Conservation (phyloP, 805 yeast genomes). For the Grigorovia jiainica region DNA sequence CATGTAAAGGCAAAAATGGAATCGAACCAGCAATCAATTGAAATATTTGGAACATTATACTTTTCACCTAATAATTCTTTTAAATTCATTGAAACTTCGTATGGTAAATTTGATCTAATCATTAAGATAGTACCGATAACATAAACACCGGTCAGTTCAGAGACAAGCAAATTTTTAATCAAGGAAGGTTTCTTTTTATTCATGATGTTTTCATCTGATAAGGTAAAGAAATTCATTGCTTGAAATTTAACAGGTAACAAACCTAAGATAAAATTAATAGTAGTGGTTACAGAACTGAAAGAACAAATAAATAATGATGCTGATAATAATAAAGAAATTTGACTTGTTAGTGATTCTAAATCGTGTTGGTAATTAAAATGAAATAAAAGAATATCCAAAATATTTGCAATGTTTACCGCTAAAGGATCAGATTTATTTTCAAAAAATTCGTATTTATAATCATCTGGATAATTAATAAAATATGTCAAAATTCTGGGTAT, state of each 20-base stretch:
- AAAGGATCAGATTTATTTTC: constrained; percentile 28
- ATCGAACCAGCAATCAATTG: constrained; percentile 35
- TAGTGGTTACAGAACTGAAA: constrained; percentile 52
- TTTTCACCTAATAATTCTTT: constrained; percentile 26
- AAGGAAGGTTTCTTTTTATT: constrained; percentile 26
- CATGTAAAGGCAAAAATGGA: constrained; percentile 29
- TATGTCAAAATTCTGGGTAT: constrained; percentile 20
- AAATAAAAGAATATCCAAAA: constrained; percentile 26
- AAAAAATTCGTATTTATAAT: constrained; percentile 13
- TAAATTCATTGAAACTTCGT: constrained; percentile 25
- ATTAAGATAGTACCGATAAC: constrained; percentile 33
- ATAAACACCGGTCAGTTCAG: constrained; percentile 33
- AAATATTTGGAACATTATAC: constrained; percentile 20
- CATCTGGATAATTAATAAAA: constrained; percentile 11
- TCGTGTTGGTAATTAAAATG: constrained; percentile 28
- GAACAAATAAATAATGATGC: constrained; percentile 53
- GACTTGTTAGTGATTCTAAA: constrained; percentile 30
- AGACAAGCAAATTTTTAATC: constrained; percentile 31
- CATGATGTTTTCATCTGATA: constrained; percentile 9
- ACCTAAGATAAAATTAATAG: constrained; percentile 45
- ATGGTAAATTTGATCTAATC: constrained; percentile 32
- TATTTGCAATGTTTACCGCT: constrained; percentile 30
- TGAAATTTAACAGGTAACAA: constrained; percentile 31
- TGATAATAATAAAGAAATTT: constrained; percentile 41
- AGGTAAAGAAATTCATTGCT: constrained; percentile 20